Evolutionary conservation across 495 filamentous ascomycete species (phyloP), one percentile per base, ranked within the genome.

Genomic region (Penicillium ochrochloron): DNA sequence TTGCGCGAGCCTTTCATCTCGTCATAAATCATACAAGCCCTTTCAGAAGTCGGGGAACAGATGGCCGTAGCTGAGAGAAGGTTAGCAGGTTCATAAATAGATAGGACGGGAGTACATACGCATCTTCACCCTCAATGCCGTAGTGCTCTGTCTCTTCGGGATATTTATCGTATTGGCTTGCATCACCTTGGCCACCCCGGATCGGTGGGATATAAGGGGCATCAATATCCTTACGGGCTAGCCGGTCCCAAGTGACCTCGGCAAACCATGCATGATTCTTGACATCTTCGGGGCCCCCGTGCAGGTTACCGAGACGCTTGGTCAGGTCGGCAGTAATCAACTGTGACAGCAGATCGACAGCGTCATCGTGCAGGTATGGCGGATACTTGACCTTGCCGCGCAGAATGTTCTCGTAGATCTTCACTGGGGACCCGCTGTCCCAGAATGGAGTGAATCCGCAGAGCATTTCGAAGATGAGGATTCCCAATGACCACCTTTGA

Each of bases 391-490:
- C 89, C 69, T 88, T 89, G 52, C 94, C 95, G 61, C 90, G 91
- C 59, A 98, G 83, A 69, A 99, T 98, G 75, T 99, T 99, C 82
- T 98, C 94, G 76, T 99, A 99, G 68, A 99, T 99, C 80, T 97
- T 97, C 84, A 98, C 96, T 2, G 95, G 93, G 6, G 92, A 96
- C 37, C 94, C 95, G 61, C 90, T 90, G 75, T 99, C 95, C 93
- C 94, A 99, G 80, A 99, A 99, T 4, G 95, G 95, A 15, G 95
- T 98, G 76, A 97, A 98, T 15, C 95, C 95, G 74, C 94, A 97
- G 21, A 99, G 89, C 95, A 99, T 99, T 81, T 99, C 95, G 72
- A 97, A 99, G 72, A 99, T 98, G 57, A 99, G 82, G 77, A 99
- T 98, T 44, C 95, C 95, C 50, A 99, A 81, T 46, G 94, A 97